Percentiles rank a stretch among this genome's conserved stretches.
Conservation (phyloP, 805 yeast genomes). For the Hermanozyma aechmeae region DNA sequence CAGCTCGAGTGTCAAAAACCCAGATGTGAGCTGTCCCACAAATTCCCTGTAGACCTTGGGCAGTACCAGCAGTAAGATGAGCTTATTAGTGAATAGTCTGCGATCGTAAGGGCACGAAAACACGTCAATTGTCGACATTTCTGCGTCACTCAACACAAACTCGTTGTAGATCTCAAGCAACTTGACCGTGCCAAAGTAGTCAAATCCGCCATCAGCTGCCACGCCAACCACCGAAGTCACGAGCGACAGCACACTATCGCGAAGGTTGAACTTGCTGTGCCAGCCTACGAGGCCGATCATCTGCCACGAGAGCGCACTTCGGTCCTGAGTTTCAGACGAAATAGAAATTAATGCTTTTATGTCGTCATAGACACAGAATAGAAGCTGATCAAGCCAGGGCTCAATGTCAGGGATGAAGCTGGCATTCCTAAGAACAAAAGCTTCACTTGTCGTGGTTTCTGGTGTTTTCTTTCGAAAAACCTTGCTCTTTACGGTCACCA, state of each 20-base stretch:
- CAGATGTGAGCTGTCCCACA: conserved; percentile 14
- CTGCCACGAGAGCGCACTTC: conserved; percentile 70
- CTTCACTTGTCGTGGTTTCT: too few relatives aligned
- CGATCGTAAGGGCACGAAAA: conserved; percentile 19
- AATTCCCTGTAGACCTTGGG: conserved; percentile 13
- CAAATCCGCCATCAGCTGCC: conserved; percentile 49
- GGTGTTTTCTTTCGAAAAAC: conserved; percentile 40
- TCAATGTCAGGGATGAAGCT: too few relatives aligned
- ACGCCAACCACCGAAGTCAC: conserved; percentile 43
- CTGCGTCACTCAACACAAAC: conserved; percentile 26
- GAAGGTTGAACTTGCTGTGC: conserved; percentile 29
- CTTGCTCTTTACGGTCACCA: conserved; percentile 54
- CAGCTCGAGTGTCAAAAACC: conserved; percentile 24
- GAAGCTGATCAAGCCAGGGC: conserved; percentile 70
- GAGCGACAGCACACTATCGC: conserved; percentile 26
- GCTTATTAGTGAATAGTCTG: conserved; percentile 20
- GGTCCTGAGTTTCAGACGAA: conserved; percentile 20
- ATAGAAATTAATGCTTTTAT: conserved; percentile 19
- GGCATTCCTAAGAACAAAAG: too few relatives aligned
- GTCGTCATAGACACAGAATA: conserved; percentile 63
- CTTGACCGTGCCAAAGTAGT: conserved; percentile 45
- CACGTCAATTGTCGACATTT: conserved; percentile 21
- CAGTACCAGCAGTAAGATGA: conserved; percentile 17
- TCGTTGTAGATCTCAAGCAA: conserved; percentile 40
- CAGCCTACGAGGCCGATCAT: conserved; percentile 43